A percentile compares a stretch with the other conserved stretches of the same genome.
Conservation (phyloP, 441 rosid genomes). For the Gossypium lobatum region DNA sequence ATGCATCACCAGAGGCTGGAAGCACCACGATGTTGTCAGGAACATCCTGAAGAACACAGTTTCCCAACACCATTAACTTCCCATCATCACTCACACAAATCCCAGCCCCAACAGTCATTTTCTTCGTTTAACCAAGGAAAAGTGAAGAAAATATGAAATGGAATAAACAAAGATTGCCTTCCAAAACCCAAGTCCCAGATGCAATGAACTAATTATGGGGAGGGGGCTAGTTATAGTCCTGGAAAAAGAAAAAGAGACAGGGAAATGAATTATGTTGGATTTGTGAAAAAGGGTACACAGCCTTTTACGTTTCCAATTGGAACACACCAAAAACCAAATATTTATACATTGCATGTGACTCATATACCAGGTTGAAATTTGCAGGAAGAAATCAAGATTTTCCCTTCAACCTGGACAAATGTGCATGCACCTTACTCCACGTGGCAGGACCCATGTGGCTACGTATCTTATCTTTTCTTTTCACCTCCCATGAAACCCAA, state of each 20-base stretch:
- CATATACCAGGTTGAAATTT: no score
- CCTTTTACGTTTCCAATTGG: neutral
- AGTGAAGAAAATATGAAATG: neutral
- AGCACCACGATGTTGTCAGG: constrained; percentile 42
- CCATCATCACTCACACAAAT: constrained; percentile 47
- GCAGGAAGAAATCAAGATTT: no score
- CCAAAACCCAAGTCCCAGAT: neutral
- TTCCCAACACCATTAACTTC: constrained; percentile 52
- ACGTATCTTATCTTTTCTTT: no score
- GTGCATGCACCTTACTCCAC: no score
- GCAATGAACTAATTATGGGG: neutral
- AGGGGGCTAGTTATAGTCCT: constrained; percentile 8
- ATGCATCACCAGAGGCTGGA: constrained; percentile 38
- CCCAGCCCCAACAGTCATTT: constrained; percentile 69
- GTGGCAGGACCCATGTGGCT: no score
- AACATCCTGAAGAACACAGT: constrained; percentile 40
- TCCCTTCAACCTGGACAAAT: no score
- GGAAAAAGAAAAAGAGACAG: neutral
- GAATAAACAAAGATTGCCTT: neutral
- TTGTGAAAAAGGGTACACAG: neutral
- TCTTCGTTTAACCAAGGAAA: neutral
- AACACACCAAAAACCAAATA: no score
- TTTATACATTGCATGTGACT: no score
- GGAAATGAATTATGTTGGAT: neutral
- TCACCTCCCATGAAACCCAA: no score